Evolutionary conservation across 768 basidiomycete species (phyloP).

Genomic region (Tephrocybe rancida): DNA sequence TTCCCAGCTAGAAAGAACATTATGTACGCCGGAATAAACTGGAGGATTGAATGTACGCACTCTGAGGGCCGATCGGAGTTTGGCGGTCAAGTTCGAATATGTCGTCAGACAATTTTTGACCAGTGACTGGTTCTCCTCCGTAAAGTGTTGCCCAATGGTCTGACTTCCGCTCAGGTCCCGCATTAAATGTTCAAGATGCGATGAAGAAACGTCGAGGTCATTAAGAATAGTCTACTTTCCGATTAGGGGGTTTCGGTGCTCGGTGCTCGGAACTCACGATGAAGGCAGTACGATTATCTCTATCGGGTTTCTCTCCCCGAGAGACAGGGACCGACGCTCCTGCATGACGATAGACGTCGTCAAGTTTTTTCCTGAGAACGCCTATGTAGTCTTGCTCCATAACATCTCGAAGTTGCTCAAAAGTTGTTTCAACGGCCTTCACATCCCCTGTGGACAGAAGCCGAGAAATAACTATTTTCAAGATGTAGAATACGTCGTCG

Average conservation of each 20-base stretch:
- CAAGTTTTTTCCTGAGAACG: constrained; percentile 82
- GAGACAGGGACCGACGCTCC: constrained; percentile 42
- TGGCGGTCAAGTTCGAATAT: constrained; percentile 56
- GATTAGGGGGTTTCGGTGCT: neutral
- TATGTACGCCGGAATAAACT: neutral
- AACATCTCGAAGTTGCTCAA: constrained; percentile 66
- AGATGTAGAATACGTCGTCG: constrained; percentile 95
- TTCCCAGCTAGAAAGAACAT: constrained; percentile 55
- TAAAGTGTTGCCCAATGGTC: constrained; percentile 67
- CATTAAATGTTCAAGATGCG: constrained; percentile 83
- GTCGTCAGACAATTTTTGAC: constrained; percentile 51
- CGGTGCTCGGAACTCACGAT: constrained; percentile 59
- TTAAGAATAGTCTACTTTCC: constrained; percentile 77
- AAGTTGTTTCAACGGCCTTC: constrained; percentile 55
- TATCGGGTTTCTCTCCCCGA: constrained; percentile 76
- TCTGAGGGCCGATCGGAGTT: constrained; percentile 73
- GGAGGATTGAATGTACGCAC: constrained; percentile 39
- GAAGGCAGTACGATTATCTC: constrained; percentile 77
- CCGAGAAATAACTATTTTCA: constrained; percentile 82
- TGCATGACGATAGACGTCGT: constrained; percentile 76
- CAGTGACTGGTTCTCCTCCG: constrained; percentile 51
- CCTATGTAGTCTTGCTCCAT: constrained; percentile 85
- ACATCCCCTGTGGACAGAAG: constrained; percentile 78
- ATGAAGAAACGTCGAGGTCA: constrained; percentile 90
- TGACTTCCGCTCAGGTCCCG: constrained; percentile 62